A percentile compares a stretch with the other conserved stretches of the same genome.
Conservation (phyloP, 2,329 filamentous ascomycete genomes). For the Daldinia sp. region DNA sequence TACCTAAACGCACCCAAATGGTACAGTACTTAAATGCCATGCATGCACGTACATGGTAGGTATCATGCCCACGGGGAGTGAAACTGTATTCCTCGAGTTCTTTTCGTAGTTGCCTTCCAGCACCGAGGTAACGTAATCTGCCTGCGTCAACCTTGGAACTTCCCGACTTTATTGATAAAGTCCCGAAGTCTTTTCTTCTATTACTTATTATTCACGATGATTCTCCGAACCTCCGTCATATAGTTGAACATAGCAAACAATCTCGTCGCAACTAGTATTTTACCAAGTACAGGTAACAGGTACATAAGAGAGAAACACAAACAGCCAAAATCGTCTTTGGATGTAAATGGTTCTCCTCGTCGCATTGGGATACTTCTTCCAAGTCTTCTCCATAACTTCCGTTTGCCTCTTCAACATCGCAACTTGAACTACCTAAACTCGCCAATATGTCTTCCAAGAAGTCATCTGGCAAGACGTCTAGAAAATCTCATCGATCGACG, state of each 20-base stretch:
- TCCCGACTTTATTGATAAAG: neutral
- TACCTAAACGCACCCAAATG: neutral
- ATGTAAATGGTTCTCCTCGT: slow-evolving; percentile 15
- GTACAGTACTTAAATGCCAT: too few relatives aligned
- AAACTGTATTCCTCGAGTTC: slow-evolving; percentile 1
- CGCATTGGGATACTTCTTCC: neutral
- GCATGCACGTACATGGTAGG: neutral
- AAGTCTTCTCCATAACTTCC: neutral
- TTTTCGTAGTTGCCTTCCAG: slow-evolving; percentile 13
- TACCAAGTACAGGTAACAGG: neutral
- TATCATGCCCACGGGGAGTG: neutral
- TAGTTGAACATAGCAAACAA: slow-evolving; percentile 4
- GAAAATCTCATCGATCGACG: slow-evolving; percentile 66
- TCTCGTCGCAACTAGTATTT: slow-evolving; percentile 1
- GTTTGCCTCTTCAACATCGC: neutral
- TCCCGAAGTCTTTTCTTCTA: neutral
- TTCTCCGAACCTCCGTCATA: slow-evolving; percentile 9
- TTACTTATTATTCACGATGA: slow-evolving; percentile 14
- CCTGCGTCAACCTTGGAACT: neutral
- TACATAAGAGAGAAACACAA: too few relatives aligned
- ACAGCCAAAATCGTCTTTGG: neutral
- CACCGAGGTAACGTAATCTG: neutral
- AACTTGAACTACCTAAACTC: slow-evolving; percentile 37
- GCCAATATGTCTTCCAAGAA: slow-evolving; percentile 56
- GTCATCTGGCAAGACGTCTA: slow-evolving; percentile 48